Evolutionary conservation across 768 basidiomycete species (phyloP), one percentile per base, ranked within the genome.

Genomic region (Calocera cornea): DNA sequence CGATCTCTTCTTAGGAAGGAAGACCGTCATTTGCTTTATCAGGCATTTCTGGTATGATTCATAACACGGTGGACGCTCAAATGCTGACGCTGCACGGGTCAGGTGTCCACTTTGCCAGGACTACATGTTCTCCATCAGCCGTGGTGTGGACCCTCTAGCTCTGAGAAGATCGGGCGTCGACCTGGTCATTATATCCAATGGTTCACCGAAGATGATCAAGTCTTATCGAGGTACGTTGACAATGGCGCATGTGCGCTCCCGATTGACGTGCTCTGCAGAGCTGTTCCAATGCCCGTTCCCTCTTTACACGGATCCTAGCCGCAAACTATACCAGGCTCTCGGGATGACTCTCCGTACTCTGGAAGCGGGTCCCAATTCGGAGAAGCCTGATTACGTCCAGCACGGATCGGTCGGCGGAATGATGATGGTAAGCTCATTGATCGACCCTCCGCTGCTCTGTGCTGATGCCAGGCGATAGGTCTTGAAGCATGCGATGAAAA

Each of bases 41-140:
- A 81, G 93, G 47, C 90, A 92, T 76, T 93, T 93, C 77, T 90
- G 87, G 89, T 83, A 64, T 68, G 75, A 70, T 27, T 49, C 63
- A 38, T 38, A 5, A 17, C 27, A 24, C 14, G 31, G n/a, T 2
- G 31, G 65, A 34, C 34, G 5, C 31, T 67, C 65, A 34, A 12
- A 50, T 27, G 33, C 24, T 69, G 54, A 64, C 60, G n/a, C 65
- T 44, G 47, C 22, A 49, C 33, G 38, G 34, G 7, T 66, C 44
- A 83, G 85, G 83, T 94, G 92, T 73, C 87, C 89, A 0, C 76
- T 86, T 14, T 92, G 90, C 75, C 90, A 92, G 73, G 92, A 95
- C 75, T 97, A 95, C 75, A 85, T 94, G 81, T 80, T 83, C 44
- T 87, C 85, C 36, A 80, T 90, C 70, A 77, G 79, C 77, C 79